phyloP scores from a whole-genome alignment of 106 monocot genomes.

The Allium sativum region DNA sequence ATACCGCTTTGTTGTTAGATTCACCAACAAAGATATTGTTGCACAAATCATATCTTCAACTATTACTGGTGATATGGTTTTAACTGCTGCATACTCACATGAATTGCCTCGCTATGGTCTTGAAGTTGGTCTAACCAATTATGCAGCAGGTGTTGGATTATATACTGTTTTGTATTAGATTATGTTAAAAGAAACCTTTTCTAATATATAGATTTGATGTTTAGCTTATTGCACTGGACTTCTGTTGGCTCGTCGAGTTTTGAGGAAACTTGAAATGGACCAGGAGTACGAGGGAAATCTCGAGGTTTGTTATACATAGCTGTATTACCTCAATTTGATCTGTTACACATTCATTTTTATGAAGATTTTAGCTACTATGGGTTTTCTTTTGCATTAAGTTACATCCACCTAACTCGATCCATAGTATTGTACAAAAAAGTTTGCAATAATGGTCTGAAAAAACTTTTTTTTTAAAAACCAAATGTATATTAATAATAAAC shows the following conservation, averaged over 20 bases:
- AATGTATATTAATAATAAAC: no score
- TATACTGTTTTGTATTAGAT: not conserved
- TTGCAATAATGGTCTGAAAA: no score
- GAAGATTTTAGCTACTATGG: no score
- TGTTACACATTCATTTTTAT: no score
- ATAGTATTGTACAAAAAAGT: no score
- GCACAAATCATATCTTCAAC: conserved; percentile 78
- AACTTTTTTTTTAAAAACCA: no score
- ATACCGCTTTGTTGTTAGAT: conserved; percentile 86
- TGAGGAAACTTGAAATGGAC: conserved; percentile 80
- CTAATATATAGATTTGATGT: not conserved
- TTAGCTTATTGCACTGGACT: conserved; percentile 90
- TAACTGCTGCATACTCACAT: conserved; percentile 76
- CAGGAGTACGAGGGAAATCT: conserved; percentile 83
- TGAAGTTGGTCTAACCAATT: conserved; percentile 91
- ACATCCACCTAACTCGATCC: no score
- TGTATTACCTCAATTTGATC: no score
- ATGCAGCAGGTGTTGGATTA: conserved; percentile 69
- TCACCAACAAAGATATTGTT: conserved; percentile 71
- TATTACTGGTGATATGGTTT: conserved; percentile 73
- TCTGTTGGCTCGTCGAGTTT: conserved; percentile 79
- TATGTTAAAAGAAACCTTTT: not conserved
- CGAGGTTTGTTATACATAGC: conserved; percentile 29
- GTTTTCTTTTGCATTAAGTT: no score
- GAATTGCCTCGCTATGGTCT: conserved; percentile 82